These are phyloP conservation scores for Triticum timopheevii DNA, from an alignment of 176 grass and related monocot species.

Conservation along the genomic window DNA sequence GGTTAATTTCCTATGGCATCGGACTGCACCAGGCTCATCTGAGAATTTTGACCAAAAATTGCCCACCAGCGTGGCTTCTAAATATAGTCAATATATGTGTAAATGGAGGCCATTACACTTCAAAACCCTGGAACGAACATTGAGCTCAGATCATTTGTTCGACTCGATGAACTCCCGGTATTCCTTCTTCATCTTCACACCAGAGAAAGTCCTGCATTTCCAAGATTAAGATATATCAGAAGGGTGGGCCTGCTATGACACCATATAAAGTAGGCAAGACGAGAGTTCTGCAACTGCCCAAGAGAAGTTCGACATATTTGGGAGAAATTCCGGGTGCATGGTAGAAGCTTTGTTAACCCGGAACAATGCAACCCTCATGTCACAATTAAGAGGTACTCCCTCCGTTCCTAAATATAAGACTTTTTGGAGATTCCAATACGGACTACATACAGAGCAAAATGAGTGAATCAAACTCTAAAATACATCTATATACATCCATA, in stretches of 20 bases:
- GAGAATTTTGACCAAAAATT: constrained; percentile 35
- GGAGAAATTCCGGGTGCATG: background rate
- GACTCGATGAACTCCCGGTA: constrained; percentile 85
- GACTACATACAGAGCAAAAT: too few relatives aligned
- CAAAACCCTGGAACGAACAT: constrained; percentile 8
- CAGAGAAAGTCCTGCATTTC: constrained; percentile 72
- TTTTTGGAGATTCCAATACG: too few relatives aligned
- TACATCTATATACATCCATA: too few relatives aligned
- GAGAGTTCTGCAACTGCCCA: background rate
- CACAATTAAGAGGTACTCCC: background rate
- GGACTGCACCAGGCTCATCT: constrained; percentile 15
- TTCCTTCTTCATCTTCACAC: constrained; percentile 99
- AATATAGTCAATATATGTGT: background rate
- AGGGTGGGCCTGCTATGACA: background rate
- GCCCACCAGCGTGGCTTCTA: constrained; percentile 30
- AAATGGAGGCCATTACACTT: constrained; percentile 5
- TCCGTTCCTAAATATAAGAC: too few relatives aligned
- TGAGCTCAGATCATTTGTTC: constrained; percentile 61
- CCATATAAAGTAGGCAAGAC: background rate
- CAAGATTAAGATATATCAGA: constrained; percentile 38
- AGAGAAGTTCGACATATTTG: background rate
- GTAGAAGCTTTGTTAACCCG: background rate
- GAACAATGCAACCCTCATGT: background rate
- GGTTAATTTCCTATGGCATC: constrained; percentile 19
- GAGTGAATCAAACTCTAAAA: too few relatives aligned